Percentiles rank a stretch among this genome's conserved stretches.
phyloP scores from a whole-genome alignment of 2,329 filamentous ascomycete genomes.

The Microcyclospora pomicola region DNA sequence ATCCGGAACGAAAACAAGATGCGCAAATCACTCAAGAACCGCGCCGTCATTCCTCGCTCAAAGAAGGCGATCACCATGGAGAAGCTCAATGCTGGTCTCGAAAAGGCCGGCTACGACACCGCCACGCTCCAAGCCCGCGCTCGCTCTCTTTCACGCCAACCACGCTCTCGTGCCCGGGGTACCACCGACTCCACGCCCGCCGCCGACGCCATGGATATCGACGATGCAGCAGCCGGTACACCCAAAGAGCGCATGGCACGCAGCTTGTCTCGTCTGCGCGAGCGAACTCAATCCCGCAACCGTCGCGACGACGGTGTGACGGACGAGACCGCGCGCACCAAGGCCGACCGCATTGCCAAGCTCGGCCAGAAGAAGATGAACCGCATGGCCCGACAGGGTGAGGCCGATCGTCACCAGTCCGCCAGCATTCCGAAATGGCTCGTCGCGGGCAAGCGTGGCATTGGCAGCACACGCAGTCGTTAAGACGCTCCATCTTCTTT shows the following conservation, averaged over 20 bases:
- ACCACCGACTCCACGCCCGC: slow-evolving; percentile 37
- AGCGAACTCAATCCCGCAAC: slow-evolving; percentile 51
- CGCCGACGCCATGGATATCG: slow-evolving; percentile 61
- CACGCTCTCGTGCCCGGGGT: slow-evolving; percentile 54
- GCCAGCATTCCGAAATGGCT: slow-evolving; percentile 79
- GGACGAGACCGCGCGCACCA: slow-evolving; percentile 50
- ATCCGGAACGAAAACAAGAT: slow-evolving; percentile 91
- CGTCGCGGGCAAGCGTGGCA: slow-evolving; percentile 83
- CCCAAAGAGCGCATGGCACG: slow-evolving; percentile 33
- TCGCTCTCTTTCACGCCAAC: slow-evolving; percentile 45
- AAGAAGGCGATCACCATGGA: slow-evolving; percentile 68
- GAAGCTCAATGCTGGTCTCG: slow-evolving; percentile 74
- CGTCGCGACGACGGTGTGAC: slow-evolving; percentile 65
- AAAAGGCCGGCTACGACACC: slow-evolving; percentile 74
- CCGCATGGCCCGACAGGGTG: slow-evolving; percentile 89
- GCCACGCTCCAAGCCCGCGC: slow-evolving; percentile 60
- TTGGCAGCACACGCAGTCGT: slow-evolving; percentile 66
- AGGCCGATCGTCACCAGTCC: slow-evolving; percentile 81
- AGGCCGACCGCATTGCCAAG: slow-evolving; percentile 79
- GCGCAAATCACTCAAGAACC: slow-evolving; percentile 95
- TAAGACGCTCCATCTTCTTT: slow-evolving; percentile 5
- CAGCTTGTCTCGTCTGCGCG: slow-evolving; percentile 50
- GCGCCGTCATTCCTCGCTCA: slow-evolving; percentile 78
- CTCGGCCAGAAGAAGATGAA: slow-evolving; percentile 97
- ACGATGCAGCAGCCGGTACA: slow-evolving; percentile 19